A percentile compares a stretch with the other conserved stretches of the same genome.
phyloP scores from a whole-genome alignment of 129 eudicot species.

The Helianthus annuus region DNA sequence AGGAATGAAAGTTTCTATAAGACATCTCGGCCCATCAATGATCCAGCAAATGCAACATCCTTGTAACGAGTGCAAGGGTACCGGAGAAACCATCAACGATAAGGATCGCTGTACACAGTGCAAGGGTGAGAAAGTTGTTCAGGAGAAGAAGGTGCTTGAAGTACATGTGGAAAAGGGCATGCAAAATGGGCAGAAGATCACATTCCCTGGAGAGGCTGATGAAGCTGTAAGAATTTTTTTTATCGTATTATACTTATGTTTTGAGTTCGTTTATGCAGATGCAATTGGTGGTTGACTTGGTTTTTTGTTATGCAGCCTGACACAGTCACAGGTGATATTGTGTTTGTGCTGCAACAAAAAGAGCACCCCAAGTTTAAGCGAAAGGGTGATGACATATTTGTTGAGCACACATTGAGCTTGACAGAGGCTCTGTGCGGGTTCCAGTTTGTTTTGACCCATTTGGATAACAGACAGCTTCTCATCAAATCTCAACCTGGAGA shows the following conservation, averaged over 20 bases:
- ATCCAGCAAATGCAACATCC: slow-evolving; percentile 73
- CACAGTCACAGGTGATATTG: slow-evolving; percentile 70
- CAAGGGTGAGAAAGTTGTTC: slow-evolving; percentile 67
- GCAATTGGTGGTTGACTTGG: neutral
- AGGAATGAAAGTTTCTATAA: slow-evolving; percentile 62
- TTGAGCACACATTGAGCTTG: slow-evolving; percentile 61
- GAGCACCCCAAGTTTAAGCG: slow-evolving; percentile 81
- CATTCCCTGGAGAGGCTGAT: slow-evolving; percentile 76
- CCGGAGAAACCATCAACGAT: slow-evolving; percentile 62
- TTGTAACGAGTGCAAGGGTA: slow-evolving; percentile 69
- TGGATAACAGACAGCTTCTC: slow-evolving; percentile 64
- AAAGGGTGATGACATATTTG: slow-evolving; percentile 76
- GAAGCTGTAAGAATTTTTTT: slow-evolving; percentile 48
- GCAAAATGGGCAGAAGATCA: slow-evolving; percentile 66
- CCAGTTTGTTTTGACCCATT: slow-evolving; percentile 64
- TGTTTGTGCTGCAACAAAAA: slow-evolving; percentile 66
- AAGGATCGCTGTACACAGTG: slow-evolving; percentile 68
- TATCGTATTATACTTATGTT: neutral
- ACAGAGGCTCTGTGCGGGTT: slow-evolving; percentile 84
- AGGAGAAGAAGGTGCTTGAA: slow-evolving; percentile 69
- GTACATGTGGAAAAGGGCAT: slow-evolving; percentile 69
- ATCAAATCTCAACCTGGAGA: slow-evolving; percentile 70
- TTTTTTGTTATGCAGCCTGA: slow-evolving; percentile 54
- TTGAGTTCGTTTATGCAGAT: neutral
- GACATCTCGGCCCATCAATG: slow-evolving; percentile 79